Base-by-base conservation (phyloP, 257 asterid species). In the Solanum clarkiae region DNA sequence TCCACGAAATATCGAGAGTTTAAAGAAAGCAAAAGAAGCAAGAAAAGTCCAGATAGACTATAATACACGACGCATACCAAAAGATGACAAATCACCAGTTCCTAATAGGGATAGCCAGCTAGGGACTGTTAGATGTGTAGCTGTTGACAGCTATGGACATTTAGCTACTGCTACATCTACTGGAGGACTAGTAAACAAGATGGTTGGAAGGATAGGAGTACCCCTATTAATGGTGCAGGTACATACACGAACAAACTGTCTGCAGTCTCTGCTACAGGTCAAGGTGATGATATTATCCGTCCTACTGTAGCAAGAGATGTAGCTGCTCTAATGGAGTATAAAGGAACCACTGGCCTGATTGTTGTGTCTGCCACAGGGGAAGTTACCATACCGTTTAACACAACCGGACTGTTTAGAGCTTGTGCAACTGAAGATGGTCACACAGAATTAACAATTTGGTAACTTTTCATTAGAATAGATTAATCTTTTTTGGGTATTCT, bases 101-200 rank as follows among this genome's bases (percentile, higher is more conserved):
- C 88, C 89, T 1, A 66, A 85, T 20, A 97, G 95, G 29, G 98
- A 96, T 83, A 93, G 94, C 79, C 94, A 91, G 69, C 89, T 92
- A 22, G 98, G 98, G 32, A 95, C 99, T 2, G 98, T 96, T 24
- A 98, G 99, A 86, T 96, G 98, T 59, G 99, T 96, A 80, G 94
- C 95, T 42, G 97, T 96, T 72, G 99, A 96, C 49, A 81, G 90
- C 47, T 26, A 82, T 14, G 98, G 99, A 42, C 93, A 95, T 84
- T 81, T 94, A 89, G 99, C 98, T 11, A 53, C 98, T 44, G 98
- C 98, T 2, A 96, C 98, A 5, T 96, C 99, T 42, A 95, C 98
- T 2, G 99, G 99, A 9, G 99, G 99, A 42, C 81, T 93, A 47
- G 99, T 95, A 51, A 96, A 96, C 92, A 96, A 96, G 88, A 95